These are phyloP conservation scores for Cucurbita pepo DNA, from an alignment of 306 rosid genomes.

Conservation along the genomic window DNA sequence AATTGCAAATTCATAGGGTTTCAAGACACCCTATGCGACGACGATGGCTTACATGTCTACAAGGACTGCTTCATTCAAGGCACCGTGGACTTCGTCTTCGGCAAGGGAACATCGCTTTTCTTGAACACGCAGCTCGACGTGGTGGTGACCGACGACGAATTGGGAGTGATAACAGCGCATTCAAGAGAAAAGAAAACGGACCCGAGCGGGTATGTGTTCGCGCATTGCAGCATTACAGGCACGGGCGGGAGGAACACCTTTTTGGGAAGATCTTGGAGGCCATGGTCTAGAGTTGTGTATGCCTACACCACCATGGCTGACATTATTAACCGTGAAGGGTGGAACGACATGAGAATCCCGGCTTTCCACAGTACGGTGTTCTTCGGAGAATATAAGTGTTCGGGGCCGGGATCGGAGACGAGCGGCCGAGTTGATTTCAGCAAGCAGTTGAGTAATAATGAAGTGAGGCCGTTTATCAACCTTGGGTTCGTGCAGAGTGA, in stretches of 20 bases:
- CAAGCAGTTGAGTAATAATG: no score
- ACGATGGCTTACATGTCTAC: constrained; percentile 25
- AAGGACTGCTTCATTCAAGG: constrained; percentile 34
- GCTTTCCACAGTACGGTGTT: no score
- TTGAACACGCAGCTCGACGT: constrained; percentile 21
- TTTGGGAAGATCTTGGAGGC: constrained; percentile 49
- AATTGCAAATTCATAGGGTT: constrained; percentile 25
- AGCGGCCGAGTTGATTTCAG: no score
- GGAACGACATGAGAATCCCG: constrained; percentile 19
- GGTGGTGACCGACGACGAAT: not conserved
- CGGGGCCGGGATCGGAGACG: no score
- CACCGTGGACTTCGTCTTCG: constrained; percentile 26
- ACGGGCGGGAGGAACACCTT: constrained; percentile 7
- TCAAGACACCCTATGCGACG: constrained; percentile 42
- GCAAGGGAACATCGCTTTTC: constrained; percentile 31
- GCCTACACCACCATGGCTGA: constrained; percentile 21
- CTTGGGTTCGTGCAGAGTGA: no score
- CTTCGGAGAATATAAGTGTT: no score
- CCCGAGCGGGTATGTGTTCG: constrained; percentile 26
- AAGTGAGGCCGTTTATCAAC: no score
- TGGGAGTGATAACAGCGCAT: constrained; percentile 38
- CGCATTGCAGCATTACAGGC: constrained; percentile 32
- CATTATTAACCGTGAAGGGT: constrained; percentile 16
- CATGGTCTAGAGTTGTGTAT: constrained; percentile 19
- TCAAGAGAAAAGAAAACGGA: constrained; percentile 15